Conservation (phyloP, 148 eudicot genomes). For the Gaultheria prostrata region DNA sequence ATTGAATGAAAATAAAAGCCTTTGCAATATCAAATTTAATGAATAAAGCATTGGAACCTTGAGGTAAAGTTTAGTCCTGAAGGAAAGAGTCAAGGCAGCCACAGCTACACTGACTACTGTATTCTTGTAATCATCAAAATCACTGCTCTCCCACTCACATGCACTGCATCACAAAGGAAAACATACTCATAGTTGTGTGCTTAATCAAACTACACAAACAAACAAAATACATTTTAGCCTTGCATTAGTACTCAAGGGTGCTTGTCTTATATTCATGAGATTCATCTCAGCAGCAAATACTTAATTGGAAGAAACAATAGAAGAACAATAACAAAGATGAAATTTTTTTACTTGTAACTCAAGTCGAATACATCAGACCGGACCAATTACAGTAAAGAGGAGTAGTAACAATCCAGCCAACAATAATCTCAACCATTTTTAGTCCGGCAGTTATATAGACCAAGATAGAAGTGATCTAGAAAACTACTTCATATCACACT, state of each 20-base stretch:
- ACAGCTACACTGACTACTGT: slow-evolving; percentile 42
- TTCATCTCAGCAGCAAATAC: background rate
- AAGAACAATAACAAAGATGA: background rate
- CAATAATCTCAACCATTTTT: background rate
- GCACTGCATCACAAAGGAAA: slow-evolving; percentile 21
- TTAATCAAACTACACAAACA: background rate
- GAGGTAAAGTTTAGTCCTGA: slow-evolving; percentile 38
- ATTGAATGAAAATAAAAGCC: slow-evolving; percentile 4
- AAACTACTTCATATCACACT: background rate
- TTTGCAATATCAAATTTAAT: background rate
- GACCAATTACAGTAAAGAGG: background rate
- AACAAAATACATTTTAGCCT: background rate
- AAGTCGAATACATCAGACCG: background rate
- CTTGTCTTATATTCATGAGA: background rate
- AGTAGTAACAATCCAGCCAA: background rate
- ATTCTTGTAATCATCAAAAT: slow-evolving; percentile 43
- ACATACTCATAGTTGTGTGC: background rate
- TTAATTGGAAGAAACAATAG: background rate
- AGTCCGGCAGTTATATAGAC: background rate
- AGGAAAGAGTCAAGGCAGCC: slow-evolving; percentile 66
- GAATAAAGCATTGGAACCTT: slow-evolving; percentile 36
- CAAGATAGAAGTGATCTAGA: background rate
- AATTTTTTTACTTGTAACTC: background rate
- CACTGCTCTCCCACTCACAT: slow-evolving; percentile 33
- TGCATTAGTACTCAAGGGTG: background rate